Evolutionary conservation across 2,329 filamentous ascomycete species (phyloP), one percentile per base, ranked within the genome.

Genomic region (Ambrosiella beaveri): DNA sequence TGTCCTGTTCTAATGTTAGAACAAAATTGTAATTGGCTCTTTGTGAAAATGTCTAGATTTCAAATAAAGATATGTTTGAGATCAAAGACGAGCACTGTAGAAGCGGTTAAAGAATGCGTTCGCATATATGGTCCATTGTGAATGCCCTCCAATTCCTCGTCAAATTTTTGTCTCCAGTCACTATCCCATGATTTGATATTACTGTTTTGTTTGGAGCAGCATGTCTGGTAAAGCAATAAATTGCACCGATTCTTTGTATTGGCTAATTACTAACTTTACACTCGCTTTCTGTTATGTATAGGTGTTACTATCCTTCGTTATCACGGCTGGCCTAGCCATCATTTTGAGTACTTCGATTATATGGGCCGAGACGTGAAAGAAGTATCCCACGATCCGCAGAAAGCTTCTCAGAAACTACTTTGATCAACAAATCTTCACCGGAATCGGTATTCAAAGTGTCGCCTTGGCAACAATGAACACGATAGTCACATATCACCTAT

Each of bases 401-500:
- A 84, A 84, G 66, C 72, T 86, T 1, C 76, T 86, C 54, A 78
- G 77, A 65, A 75, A 78, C 61, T 80, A 84, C 69, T 80, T 77
- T 15, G 82, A 86, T 68, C 81, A 85, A 65, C 81, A 85, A 67
- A 80, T 85, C 66, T 71, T 85, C 57, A 81, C 80, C 15, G 81
- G 82, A 45, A 84, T 85, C 65, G 81, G 78, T n/a, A 78, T 86
- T 59, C 81, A 85, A 66, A 73, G 72, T 59, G 73, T 85, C 27
- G 82, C 78, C 0, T 74, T 86, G 1, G 77, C 77, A 3, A 80
- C 81, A 64, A 75, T 78, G 65, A 68, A 74, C 51, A 71, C 71
- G 4, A 75, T 85, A 66, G 74, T 82, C 0, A 75, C 80, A 0
- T 86, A 86, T 65, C 82, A 86, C 68, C 84, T 85, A 70, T 85